These are phyloP conservation scores for Marasmius sp. DNA, from an alignment of 1,284 basidiomycete species.

Conservation along the genomic window DNA sequence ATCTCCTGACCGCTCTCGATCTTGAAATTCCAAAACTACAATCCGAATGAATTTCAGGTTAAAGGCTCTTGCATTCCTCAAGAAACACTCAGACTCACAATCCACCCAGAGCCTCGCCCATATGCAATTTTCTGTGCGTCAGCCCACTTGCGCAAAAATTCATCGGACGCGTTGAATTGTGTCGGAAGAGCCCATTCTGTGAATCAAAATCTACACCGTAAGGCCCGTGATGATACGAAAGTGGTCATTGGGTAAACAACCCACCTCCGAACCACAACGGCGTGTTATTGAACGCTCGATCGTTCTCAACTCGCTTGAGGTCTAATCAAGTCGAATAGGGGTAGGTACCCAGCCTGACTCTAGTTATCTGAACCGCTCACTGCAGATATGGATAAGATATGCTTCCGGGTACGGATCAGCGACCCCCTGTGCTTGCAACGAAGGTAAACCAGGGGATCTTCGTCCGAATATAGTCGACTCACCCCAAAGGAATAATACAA, in stretches of 20 bases:
- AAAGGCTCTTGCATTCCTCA: no score
- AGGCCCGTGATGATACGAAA: background rate
- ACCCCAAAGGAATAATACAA: conserved; percentile 76
- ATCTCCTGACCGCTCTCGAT: no score
- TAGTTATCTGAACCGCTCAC: conserved; percentile 35
- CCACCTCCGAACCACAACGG: conserved; percentile 64
- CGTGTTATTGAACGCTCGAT: conserved; percentile 47
- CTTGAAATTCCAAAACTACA: no score
- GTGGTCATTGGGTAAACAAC: conserved; percentile 13
- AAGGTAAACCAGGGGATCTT: background rate
- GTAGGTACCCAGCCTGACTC: background rate
- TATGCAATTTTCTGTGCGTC: conserved; percentile 76
- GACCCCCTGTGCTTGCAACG: conserved; percentile 49
- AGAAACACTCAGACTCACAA: conserved; percentile 39
- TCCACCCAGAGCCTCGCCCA: conserved; percentile 65
- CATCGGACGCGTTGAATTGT: conserved; percentile 62
- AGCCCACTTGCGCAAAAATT: conserved; percentile 67
- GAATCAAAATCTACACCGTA: conserved; percentile 31
- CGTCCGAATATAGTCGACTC: conserved; percentile 10
- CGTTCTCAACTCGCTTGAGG: conserved; percentile 47
- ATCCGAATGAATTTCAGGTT: no score
- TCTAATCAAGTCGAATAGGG: conserved; percentile 32
- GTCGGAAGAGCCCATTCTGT: conserved; percentile 73
- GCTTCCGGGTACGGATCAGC: conserved; percentile 62
- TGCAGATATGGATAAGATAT: conserved; percentile 69